A percentile compares a stretch with the other conserved stretches of the same genome.
Conservation (phyloP, 768 basidiomycete species). For the Lenzites betulinus region DNA sequence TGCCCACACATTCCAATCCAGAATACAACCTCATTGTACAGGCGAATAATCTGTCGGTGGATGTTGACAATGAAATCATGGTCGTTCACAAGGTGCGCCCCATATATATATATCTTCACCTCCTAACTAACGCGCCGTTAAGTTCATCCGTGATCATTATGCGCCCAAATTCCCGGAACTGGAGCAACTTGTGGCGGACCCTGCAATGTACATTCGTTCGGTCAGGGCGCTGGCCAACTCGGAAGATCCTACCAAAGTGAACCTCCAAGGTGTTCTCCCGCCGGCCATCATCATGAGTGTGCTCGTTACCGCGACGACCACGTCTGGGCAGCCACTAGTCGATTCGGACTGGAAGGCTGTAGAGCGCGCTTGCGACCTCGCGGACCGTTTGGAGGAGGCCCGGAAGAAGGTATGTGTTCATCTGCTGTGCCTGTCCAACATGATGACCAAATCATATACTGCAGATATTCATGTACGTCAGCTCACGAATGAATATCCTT, state of each 20-base stretch:
- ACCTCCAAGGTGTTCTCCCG: constrained; percentile 77
- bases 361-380: constrained; percentile 84
- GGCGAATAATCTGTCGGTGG: constrained; percentile 97
- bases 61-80: constrained; percentile 97
- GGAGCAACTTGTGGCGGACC: constrained; percentile 91
- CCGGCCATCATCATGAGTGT: constrained; percentile 95
- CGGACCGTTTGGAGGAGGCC: constrained; percentile 84
- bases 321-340: constrained; percentile 71
- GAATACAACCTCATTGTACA: constrained; percentile 97
- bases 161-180: constrained; percentile 94
- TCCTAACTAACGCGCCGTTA: constrained; percentile 26
- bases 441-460: not conserved
- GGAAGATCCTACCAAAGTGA: constrained; percentile 87
- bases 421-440: not conserved
- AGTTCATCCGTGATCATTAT: constrained; percentile 99
- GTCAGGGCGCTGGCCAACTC: constrained; percentile 87
- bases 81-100: constrained; percentile 86
- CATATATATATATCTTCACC: not conserved
- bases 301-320: constrained; percentile 92
- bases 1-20: constrained; percentile 85
- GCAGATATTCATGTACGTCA: constrained; percentile 98
- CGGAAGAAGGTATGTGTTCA: constrained; percentile 69
- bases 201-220: constrained; percentile 88
- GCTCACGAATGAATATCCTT: constrained; percentile 97
- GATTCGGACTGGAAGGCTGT: constrained; percentile 80